Evolutionary conservation across 2,329 filamentous ascomycete genomes (phyloP), one percentile per base, ranked within the genome.

Genomic region (Fulvia fulva): DNA sequence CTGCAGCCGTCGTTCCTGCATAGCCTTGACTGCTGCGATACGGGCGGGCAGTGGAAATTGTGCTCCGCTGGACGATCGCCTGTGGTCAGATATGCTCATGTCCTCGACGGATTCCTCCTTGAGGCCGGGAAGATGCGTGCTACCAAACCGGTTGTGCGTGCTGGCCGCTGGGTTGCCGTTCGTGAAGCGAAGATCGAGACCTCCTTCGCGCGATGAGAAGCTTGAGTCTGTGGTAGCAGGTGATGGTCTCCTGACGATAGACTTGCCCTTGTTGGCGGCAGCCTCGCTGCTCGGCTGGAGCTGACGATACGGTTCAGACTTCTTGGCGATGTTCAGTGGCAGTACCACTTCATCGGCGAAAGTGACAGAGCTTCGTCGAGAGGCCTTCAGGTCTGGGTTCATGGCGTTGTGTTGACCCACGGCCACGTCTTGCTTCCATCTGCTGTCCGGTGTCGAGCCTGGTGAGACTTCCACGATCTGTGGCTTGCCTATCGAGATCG

Each of bases 101-200:
- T 78, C 77, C 53, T 80, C 77, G 47, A 77, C 71, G 19, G 77
- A 78, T 58, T 80, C 78, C 62, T 80, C 78, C 56, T 79, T 80
- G 30, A 80, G 65, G 47, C 76, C 76, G 12, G 77, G 74, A 16
- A 80, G 71, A 66, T 75, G 66, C 16, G 67, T 64, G 58, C 67
- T 67, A 47, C 63, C 65, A 53, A 69, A 70, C 21, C 66, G 67
- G 54, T 60, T 62, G 46, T 63, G 61, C n/a, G 65, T 65, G 32
- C 51, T 60, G 52, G 58, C 64, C 8, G 44, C 21, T 41, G 59
- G 56, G 47, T 58, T 65, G 55, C 60, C 62, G 26, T 51, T 55
- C 12, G 64, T 53, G 19, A 67, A 65, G 14, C 66, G 65, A 25
- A 69, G 37, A 41, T 71, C 68, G 14, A 64, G 62, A 4, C 62